Percentiles rank a stretch among this genome's conserved stretches.
phyloP scores from a whole-genome alignment of 352 stramenopile genomes.

The Phytopythium vexans region DNA sequence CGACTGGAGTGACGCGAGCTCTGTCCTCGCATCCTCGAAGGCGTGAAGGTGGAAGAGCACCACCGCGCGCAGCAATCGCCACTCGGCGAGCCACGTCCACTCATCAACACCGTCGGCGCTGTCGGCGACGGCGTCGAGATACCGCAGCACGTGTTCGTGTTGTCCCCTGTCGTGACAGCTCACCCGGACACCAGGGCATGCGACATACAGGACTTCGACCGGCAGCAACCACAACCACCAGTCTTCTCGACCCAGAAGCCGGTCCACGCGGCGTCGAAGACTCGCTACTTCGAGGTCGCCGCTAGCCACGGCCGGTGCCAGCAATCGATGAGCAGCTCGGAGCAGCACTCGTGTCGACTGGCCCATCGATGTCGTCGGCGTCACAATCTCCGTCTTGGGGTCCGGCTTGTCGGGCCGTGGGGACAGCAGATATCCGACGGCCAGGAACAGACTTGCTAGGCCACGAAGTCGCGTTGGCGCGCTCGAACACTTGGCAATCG shows the following conservation, averaged over 20 bases:
- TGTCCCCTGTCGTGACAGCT: conserved; percentile 17
- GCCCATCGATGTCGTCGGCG: conserved; percentile 2
- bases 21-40: conserved; percentile 10
- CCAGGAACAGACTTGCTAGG: conserved; percentile 38
- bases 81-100: conserved; percentile 12
- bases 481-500: conserved; percentile 30
- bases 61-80: conserved; percentile 26
- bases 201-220: conserved; percentile 35
- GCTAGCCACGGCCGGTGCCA: conserved; percentile 11
- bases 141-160: conserved; percentile 7
- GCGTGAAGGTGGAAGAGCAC: conserved; percentile 31
- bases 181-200: conserved; percentile 1
- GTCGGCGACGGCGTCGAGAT: conserved; percentile 9
- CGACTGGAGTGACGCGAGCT: too few species aligned
- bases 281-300: conserved; percentile 27
- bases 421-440: conserved; percentile 22
- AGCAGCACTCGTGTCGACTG: conserved; percentile 36
- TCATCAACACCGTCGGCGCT: conserved; percentile 2
- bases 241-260: conserved; percentile 21
- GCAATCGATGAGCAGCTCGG: conserved; percentile 31
- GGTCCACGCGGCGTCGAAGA: conserved; percentile 22
- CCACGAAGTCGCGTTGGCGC: conserved; percentile 34
- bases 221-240: conserved; percentile 29
- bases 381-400: conserved; percentile 6
- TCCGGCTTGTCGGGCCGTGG: conserved; percentile 5